A percentile compares a stretch with the other conserved stretches of the same genome.
These are phyloP conservation scores for Syncephalastrum monosporum DNA, from an alignment of 371 early-diverging fungal genomes.

Conservation along the genomic window DNA sequence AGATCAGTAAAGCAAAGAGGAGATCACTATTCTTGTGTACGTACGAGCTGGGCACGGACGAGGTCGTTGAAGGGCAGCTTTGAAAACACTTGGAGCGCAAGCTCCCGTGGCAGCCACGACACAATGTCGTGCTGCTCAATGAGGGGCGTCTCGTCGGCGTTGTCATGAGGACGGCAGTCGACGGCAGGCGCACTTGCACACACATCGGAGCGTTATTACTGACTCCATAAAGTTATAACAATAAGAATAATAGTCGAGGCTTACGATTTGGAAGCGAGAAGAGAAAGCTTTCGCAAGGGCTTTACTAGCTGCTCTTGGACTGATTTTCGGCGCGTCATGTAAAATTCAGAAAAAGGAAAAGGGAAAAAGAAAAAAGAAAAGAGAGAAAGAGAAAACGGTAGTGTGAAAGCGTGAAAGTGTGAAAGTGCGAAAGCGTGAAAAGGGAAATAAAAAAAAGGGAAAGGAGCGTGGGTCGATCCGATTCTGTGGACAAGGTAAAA, in stretches of 20 bases:
- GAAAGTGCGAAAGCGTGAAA: neutral
- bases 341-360: neutral
- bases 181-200: neutral
- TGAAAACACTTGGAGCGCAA: slow-evolving; percentile 29
- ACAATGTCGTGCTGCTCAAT: slow-evolving; percentile 22
- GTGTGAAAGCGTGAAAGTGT: slow-evolving; percentile 6
- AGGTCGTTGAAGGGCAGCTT: slow-evolving; percentile 36
- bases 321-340: slow-evolving; percentile 36
- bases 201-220: neutral
- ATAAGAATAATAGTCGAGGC: too few relatives aligned
- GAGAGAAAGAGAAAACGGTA: slow-evolving; percentile 14
- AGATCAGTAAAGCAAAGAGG: neutral
- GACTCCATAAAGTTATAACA: neutral
- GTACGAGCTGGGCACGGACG: slow-evolving; percentile 40
- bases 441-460: slow-evolving; percentile 1
- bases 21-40: neutral
- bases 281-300: slow-evolving; percentile 31
- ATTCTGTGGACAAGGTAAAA: too few relatives aligned
- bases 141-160: neutral
- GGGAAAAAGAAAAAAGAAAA: slow-evolving; percentile 10
- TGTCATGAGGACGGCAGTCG: neutral
- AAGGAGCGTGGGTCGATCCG: neutral
- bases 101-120: slow-evolving; percentile 34
- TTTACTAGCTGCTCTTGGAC: slow-evolving; percentile 33
- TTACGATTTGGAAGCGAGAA: slow-evolving; percentile 11